phyloP scores from a whole-genome alignment of 1,139 yeast genomes.

The Candida tunisiensis region DNA sequence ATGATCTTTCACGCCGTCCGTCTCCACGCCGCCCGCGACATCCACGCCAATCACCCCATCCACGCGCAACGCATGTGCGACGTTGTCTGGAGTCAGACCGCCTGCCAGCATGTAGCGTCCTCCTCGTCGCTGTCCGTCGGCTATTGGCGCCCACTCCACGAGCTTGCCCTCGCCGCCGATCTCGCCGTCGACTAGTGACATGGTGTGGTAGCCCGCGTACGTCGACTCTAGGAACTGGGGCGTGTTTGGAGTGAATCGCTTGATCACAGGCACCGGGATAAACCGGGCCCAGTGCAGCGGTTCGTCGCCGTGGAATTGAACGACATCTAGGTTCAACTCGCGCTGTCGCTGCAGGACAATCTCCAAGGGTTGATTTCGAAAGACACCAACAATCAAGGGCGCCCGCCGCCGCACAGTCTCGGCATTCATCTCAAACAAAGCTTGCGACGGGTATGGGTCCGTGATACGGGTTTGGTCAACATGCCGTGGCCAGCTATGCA shows the following conservation, averaged over 20 bases:
- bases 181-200: constrained; percentile 71
- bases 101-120: constrained; percentile 69
- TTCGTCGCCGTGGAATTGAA: constrained; percentile 85
- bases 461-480: background rate
- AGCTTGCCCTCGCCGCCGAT: constrained; percentile 80
- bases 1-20: constrained; percentile 53
- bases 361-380: constrained; percentile 60
- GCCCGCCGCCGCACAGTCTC: constrained; percentile 23
- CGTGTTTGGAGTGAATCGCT: constrained; percentile 56
- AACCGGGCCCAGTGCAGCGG: constrained; percentile 35
- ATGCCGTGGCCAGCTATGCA: constrained; percentile 8
- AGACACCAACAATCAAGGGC: constrained; percentile 78
- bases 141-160: constrained; percentile 49
- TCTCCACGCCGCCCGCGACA: constrained; percentile 91
- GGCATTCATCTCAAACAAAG: constrained; percentile 8
- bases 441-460: background rate
- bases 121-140: too few species aligned
- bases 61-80: constrained; percentile 30
- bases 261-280: constrained; percentile 47
- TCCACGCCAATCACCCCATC: constrained; percentile 69
- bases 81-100: constrained; percentile 67
- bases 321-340: constrained; percentile 46
- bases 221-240: constrained; percentile 18
- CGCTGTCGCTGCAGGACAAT: constrained; percentile 35
- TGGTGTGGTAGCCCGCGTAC: constrained; percentile 26